These are phyloP conservation scores for Dichotomocladium elegans DNA, from an alignment of 371 early-diverging fungal species.

Conservation along the genomic window DNA sequence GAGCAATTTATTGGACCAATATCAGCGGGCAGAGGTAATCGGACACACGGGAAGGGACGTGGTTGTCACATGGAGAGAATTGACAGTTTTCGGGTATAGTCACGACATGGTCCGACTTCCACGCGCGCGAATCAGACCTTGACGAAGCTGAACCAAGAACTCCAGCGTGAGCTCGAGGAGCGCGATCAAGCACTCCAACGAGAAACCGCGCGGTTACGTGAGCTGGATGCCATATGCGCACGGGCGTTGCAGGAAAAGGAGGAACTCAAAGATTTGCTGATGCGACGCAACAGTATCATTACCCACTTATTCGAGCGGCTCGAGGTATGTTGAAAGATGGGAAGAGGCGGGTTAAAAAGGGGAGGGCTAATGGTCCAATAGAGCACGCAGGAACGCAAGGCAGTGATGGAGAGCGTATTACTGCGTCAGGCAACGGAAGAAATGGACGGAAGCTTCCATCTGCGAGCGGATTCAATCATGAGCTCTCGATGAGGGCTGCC, in stretches of 20 bases:
- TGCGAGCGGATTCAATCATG: constrained; percentile 2
- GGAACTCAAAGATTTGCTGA: constrained; percentile 8
- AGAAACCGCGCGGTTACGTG: constrained; percentile 3
- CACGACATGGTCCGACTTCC: not conserved
- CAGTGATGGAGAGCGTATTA: constrained; percentile 37
- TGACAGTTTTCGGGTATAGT: not conserved
- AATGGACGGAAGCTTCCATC: constrained; percentile 1
- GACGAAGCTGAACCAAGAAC: constrained; percentile 19
- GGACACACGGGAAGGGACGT: not conserved
- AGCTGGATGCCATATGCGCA: constrained; percentile 6
- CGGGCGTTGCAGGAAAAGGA: constrained; percentile 6
- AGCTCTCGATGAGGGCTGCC: constrained; percentile 1
- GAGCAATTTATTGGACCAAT: not conserved
- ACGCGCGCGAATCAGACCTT: constrained; percentile 10
- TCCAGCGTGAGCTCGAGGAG: constrained; percentile 23
- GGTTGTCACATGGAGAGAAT: too few relatives aligned
- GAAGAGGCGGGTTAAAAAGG: constrained; percentile 1
- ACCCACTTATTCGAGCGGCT: constrained; percentile 17
- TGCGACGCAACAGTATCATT: constrained; percentile 19
- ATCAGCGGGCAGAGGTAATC: not conserved
- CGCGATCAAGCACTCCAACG: constrained; percentile 7
- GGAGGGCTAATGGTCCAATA: not conserved
- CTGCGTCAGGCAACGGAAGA: constrained; percentile 40
- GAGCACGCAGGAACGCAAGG: constrained; percentile 32
- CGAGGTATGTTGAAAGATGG: constrained; percentile 22